These are phyloP conservation scores for Septoria petroselini DNA, from an alignment of 2,329 filamentous ascomycete species.

Conservation along the genomic window DNA sequence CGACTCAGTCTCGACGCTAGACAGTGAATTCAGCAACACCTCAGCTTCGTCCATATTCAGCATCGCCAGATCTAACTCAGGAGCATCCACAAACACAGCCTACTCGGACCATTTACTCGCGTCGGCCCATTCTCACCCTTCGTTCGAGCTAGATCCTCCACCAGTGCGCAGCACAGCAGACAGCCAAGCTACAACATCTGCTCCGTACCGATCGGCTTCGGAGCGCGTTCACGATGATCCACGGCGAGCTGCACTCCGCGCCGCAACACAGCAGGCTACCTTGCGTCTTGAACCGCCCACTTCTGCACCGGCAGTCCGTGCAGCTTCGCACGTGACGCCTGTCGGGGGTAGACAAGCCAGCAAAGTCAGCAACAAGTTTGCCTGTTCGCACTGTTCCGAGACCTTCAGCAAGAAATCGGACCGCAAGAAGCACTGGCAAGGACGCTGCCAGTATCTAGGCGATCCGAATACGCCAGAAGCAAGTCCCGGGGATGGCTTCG, in stretches of 20 bases:
- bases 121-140: background rate
- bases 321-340: background rate
- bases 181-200: no score
- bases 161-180: background rate
- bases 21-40: constrained; percentile 10
- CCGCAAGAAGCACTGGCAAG: constrained; percentile 10
- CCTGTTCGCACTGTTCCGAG: constrained; percentile 10
- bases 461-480: constrained; percentile 1
- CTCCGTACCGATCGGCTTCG: background rate
- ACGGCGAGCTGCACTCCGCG: background rate
- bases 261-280: constrained; percentile 4
- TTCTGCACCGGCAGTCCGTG: background rate
- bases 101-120: constrained; percentile 1
- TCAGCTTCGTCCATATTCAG: constrained; percentile 11
- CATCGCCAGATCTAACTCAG: constrained; percentile 2
- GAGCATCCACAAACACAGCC: constrained; percentile 11
- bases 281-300: background rate
- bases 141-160: background rate
- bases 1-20: constrained; percentile 9
- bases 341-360: constrained; percentile 6
- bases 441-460: constrained; percentile 6
- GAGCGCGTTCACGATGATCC: background rate
- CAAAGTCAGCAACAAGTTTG: constrained; percentile 11
- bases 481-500: background rate
- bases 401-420: constrained; percentile 10